Evolutionary conservation across 306 rosid genomes (phyloP).

Genomic region (Styphnolobium japonicum): DNA sequence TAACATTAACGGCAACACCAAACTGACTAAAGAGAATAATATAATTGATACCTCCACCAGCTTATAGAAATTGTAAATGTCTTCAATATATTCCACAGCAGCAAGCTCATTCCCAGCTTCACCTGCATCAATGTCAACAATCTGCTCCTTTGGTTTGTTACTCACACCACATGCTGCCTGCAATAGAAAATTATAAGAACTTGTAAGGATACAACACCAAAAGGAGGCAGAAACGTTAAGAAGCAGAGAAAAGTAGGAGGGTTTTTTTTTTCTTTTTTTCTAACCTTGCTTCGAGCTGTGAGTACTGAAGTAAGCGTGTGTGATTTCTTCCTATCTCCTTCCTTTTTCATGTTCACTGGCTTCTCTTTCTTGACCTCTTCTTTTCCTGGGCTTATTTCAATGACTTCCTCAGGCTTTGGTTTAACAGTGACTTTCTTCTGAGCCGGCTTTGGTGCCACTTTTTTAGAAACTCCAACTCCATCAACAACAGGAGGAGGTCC

Average conservation of each 20-base stretch:
- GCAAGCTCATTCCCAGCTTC: slow-evolving; percentile 71
- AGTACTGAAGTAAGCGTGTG: slow-evolving; percentile 66
- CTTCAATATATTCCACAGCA: slow-evolving; percentile 85
- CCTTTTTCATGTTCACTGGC: slow-evolving; percentile 48
- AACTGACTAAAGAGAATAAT: slow-evolving; percentile 46
- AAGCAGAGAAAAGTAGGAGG: background rate
- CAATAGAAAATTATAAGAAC: background rate
- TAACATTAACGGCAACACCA: background rate
- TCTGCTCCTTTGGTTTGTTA: slow-evolving; percentile 62
- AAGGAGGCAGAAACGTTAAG: background rate
- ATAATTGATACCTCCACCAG: slow-evolving; percentile 56
- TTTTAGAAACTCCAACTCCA: slow-evolving; percentile 37
- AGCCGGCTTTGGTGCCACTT: slow-evolving; percentile 45
- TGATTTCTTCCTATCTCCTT: slow-evolving; percentile 58
- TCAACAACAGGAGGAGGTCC: slow-evolving; percentile 40
- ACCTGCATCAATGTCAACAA: slow-evolving; percentile 68
- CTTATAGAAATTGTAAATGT: slow-evolving; percentile 78
- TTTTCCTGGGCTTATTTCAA: slow-evolving; percentile 42
- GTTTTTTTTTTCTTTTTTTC: too few relatives aligned
- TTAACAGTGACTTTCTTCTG: slow-evolving; percentile 44
- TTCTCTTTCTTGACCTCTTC: slow-evolving; percentile 31
- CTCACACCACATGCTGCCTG: slow-evolving; percentile 77
- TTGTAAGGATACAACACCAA: background rate
- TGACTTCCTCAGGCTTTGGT: slow-evolving; percentile 44
- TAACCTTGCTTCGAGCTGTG: slow-evolving; percentile 88